Base-by-base conservation (phyloP, 257 asterid genomes). In the Agastache rugosa region DNA sequence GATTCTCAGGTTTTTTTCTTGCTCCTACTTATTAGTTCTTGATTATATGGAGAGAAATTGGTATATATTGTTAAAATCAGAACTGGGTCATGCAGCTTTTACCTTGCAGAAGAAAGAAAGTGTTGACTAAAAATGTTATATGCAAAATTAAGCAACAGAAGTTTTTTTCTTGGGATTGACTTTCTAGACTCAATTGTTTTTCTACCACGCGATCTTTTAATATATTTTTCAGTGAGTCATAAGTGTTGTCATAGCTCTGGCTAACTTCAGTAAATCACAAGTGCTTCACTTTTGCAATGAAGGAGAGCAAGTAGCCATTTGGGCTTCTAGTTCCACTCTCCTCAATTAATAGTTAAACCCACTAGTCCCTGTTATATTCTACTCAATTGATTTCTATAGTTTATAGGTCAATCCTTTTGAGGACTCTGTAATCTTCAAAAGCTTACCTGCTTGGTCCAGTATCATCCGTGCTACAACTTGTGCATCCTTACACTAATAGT, bases 1-100 rank as follows among this genome's bases (percentile, higher is more conserved):
- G 72, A 79, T 76, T 62, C 91, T 80, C 88, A 86, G 97, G 99
- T 91, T 64, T 19, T 65, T 75, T 29, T 76, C 63, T 35, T 63
- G 56, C 41, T 63, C 67, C 37, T 16, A 17, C 53, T 50, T 64
- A 16, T 62, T 39, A 29, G 65, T 39, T n/a, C 35, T 11, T 22
- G 25, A 45, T 25, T 67, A 16, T 64, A 64, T 23, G 10, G 23
- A 22, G 50, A 31, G 23, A 37, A 37, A 25, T 37, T 41, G 29
- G 55, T 42, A 22, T 72, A 39, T 53, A 16, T 25, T 31, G 37
- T 44, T 62, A 17, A 20, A 37, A 47, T 58, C 41, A 19, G 14
- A 22, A 48, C 59, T 31, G 70, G 54, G 11, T 45, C 20, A 15
- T 31, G 65, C 34, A 67, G 25, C 56, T 11, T 17, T 76, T 63